These are phyloP conservation scores for Diutina pseudorugosa DNA, from an alignment of 1,139 yeast species.

Conservation along the genomic window DNA sequence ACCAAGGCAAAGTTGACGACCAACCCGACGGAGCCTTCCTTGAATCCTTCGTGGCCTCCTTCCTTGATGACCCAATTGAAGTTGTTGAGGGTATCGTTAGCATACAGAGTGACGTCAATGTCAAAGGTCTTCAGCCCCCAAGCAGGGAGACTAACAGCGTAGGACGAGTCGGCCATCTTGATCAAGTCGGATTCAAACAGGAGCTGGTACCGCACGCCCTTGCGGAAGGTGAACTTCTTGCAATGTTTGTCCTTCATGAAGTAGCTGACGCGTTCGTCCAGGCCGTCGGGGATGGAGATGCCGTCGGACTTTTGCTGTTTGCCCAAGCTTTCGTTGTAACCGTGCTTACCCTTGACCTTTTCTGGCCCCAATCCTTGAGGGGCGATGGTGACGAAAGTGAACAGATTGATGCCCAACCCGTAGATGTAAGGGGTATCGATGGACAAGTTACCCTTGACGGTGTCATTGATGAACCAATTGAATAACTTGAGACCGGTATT, in stretches of 20 bases:
- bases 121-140: slow-evolving; percentile 27
- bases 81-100: slow-evolving; percentile 29
- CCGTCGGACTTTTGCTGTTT: slow-evolving; percentile 7
- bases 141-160: slow-evolving; percentile 30
- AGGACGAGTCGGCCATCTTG: slow-evolving; percentile 20
- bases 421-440: slow-evolving; percentile 50
- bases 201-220: slow-evolving; percentile 16
- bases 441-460: slow-evolving; percentile 53
- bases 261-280: slow-evolving; percentile 22
- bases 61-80: slow-evolving; percentile 33
- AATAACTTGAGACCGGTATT: slow-evolving; percentile 40
- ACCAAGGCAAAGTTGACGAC: slow-evolving; percentile 27
- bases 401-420: slow-evolving; percentile 49
- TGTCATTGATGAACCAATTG: slow-evolving; percentile 49
- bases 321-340: slow-evolving; percentile 11
- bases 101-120: slow-evolving; percentile 26
- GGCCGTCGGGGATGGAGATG: slow-evolving; percentile 15
- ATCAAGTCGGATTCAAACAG: slow-evolving; percentile 30
- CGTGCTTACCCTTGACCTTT: not conserved
- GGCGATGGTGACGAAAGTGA: slow-evolving; percentile 15
- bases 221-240: slow-evolving; percentile 19
- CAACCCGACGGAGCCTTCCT: slow-evolving; percentile 17
- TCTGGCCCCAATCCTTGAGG: not conserved
- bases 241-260: slow-evolving; percentile 20
- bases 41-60: slow-evolving; percentile 28